Evolutionary conservation across 1,284 basidiomycete genomes (phyloP).

Genomic region (Lentinus polychrous): DNA sequence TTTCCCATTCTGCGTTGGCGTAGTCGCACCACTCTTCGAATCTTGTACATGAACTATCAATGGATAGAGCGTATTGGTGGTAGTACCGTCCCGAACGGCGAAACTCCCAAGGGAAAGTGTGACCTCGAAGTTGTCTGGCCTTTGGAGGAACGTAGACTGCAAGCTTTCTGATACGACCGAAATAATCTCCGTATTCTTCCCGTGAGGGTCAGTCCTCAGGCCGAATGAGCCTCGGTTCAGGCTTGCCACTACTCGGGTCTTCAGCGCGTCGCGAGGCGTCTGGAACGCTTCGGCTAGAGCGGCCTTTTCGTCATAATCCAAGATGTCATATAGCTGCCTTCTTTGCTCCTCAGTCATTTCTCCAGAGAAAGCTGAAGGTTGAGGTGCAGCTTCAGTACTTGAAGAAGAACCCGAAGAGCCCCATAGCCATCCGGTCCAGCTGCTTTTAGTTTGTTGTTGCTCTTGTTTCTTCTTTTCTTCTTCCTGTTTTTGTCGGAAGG

Average conservation of each 20-base stretch:
- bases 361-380: constrained; percentile 49
- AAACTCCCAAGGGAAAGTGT: constrained; percentile 85
- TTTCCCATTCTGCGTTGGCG: constrained; percentile 24
- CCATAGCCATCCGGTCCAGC: constrained; percentile 88
- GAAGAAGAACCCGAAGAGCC: constrained; percentile 49
- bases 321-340: constrained; percentile 87
- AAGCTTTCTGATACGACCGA: constrained; percentile 89
- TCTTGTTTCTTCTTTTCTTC: constrained; percentile 55
- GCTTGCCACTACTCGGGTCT: constrained; percentile 70
- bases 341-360: constrained; percentile 89
- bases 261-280: constrained; percentile 77
- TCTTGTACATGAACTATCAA: constrained; percentile 94
- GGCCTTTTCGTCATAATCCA: constrained; percentile 90
- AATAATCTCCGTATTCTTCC: constrained; percentile 64
- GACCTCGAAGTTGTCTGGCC: constrained; percentile 80
- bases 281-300: constrained; percentile 58
- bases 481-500: constrained; percentile 61
- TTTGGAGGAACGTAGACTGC: constrained; percentile 79
- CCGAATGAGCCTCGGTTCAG: constrained; percentile 86
- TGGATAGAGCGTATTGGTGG: constrained; percentile 74
- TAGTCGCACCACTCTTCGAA: constrained; percentile 17
- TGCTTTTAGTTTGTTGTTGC: constrained; percentile 38
- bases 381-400: constrained; percentile 22
- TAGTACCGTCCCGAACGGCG: constrained; percentile 90
- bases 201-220: constrained; percentile 67